Conservation (phyloP, 2,329 filamentous ascomycete genomes). For the Capronia coronata region DNA sequence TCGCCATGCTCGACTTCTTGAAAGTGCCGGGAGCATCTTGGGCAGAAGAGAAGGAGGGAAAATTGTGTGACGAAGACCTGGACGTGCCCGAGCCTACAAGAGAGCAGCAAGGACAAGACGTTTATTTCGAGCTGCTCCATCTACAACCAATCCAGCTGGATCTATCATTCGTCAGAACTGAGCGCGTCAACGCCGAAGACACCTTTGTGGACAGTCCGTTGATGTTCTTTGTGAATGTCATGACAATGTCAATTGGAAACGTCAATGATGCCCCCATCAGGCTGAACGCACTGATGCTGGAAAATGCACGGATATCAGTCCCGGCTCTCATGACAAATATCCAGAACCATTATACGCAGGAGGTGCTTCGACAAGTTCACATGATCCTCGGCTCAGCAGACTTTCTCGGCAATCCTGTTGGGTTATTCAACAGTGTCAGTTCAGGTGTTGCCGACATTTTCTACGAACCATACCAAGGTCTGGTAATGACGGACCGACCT, state of each 20-base stretch:
- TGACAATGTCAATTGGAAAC: constrained; percentile 99
- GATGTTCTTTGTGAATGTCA: constrained; percentile 97
- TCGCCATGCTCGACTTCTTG: constrained; percentile 87
- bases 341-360: constrained; percentile 91
- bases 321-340: constrained; percentile 78
- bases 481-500: constrained; percentile 91
- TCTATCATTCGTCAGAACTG: constrained; percentile 92
- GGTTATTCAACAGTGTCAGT: constrained; percentile 95
- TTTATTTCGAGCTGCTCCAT: constrained; percentile 96
- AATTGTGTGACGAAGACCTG: constrained; percentile 79
- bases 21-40: constrained; percentile 87
- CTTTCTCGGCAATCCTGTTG: constrained; percentile 94
- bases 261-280: constrained; percentile 95
- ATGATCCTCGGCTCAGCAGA: constrained; percentile 95
- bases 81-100: constrained; percentile 88
- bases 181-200: constrained; percentile 92
- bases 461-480: constrained; percentile 96
- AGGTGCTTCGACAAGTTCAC: constrained; percentile 91
- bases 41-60: constrained; percentile 75
- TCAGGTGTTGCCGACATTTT: constrained; percentile 97
- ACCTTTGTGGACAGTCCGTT: constrained; percentile 86
- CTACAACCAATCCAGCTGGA: constrained; percentile 98
- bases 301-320: constrained; percentile 88
- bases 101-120: constrained; percentile 78
- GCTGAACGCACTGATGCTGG: constrained; percentile 86